Base-by-base conservation (phyloP, 768 basidiomycete genomes). In the Mycena epipterygia region DNA sequence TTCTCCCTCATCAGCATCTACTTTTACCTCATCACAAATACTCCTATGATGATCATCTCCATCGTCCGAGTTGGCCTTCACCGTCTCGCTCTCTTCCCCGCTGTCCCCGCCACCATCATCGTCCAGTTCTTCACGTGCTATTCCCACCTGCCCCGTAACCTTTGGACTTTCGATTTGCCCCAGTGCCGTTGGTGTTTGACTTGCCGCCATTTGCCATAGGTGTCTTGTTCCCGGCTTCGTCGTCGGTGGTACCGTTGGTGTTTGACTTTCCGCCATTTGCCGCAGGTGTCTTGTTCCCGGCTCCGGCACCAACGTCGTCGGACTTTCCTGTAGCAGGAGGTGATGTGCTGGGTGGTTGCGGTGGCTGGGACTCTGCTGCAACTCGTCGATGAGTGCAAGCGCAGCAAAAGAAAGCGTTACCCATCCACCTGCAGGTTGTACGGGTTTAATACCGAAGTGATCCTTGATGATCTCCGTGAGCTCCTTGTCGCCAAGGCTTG, bases 351-450 rank as follows among this genome's bases (percentile, higher is more conserved):
- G 55, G 66, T 19, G 65, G 56, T 25, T 58, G 44, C 64, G 32
- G 64, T 66, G 57, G 58, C 56, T 41, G 57, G 67, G 60, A 56
- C 55, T 62, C 68, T 63, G 66, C 70, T 64, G 70, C 68, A 64
- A 71, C 74, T 64, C 66, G 62, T 63, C 56, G 57, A 58, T 68
- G 60, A 70, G 60, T 53, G 66, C 57, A 62, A 60, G 53, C 57
- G 60, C 64, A 72, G 66, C 73, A 64, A 65, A 70, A 76, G 66
- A 73, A 58, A 70, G 68, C 67, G 56, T 67, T 71, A 81, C 80
- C 80, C 76, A 81, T 79, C 79, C 82, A 83, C 81, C 81, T 83
- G 78, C 48, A 74, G 71, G 63, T 63, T 67, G 59, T 46, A 37
- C 72, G 55, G 67, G 44, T 39, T 73, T 59, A 63, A 82, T 78